Percentiles rank a stretch among this genome's conserved stretches.
Conservation (phyloP, 2,329 filamentous ascomycete species). For the Sphaerulina vaccinii region DNA sequence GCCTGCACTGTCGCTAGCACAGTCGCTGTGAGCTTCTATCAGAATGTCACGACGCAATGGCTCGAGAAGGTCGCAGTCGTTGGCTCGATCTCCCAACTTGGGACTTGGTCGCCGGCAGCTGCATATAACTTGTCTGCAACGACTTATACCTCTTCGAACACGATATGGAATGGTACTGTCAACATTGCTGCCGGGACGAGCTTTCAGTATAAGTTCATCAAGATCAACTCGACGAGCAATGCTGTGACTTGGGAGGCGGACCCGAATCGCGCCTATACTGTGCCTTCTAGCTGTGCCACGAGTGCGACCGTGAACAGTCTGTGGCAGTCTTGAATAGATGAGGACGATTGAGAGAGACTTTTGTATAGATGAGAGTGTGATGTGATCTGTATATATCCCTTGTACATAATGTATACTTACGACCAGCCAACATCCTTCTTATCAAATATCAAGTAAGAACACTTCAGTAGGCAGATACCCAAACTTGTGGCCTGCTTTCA, state of each 20-base stretch:
- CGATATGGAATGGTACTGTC: constrained; percentile 61
- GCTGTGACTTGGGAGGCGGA: constrained; percentile 62
- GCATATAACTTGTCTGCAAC: constrained; percentile 59
- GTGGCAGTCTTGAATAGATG: constrained; percentile 34
- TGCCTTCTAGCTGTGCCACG: constrained; percentile 40
- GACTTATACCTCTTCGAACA: constrained; percentile 58
- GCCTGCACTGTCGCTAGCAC: constrained; percentile 30
- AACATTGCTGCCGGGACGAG: constrained; percentile 55
- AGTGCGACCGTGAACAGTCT: constrained; percentile 38
- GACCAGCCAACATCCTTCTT: too few species aligned
- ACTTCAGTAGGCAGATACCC: too few species aligned
- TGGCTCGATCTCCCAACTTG: constrained; percentile 59
- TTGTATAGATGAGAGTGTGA: too few species aligned
- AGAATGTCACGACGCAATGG: constrained; percentile 54
- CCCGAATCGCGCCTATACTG: constrained; percentile 44
- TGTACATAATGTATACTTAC: too few species aligned
- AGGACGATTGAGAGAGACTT: too few species aligned
- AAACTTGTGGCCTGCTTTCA: too few species aligned
- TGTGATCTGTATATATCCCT: too few species aligned
- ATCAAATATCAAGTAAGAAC: too few species aligned
- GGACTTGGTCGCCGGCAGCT: constrained; percentile 56
- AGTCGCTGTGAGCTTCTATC: constrained; percentile 63
- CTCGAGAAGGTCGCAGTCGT: constrained; percentile 66
- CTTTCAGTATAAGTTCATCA: constrained; percentile 62
- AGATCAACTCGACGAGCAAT: constrained; percentile 53